Evolutionary conservation across 2,329 filamentous ascomycete genomes (phyloP), one percentile per base, ranked within the genome.

Genomic region (Aspergillus vadensis): DNA sequence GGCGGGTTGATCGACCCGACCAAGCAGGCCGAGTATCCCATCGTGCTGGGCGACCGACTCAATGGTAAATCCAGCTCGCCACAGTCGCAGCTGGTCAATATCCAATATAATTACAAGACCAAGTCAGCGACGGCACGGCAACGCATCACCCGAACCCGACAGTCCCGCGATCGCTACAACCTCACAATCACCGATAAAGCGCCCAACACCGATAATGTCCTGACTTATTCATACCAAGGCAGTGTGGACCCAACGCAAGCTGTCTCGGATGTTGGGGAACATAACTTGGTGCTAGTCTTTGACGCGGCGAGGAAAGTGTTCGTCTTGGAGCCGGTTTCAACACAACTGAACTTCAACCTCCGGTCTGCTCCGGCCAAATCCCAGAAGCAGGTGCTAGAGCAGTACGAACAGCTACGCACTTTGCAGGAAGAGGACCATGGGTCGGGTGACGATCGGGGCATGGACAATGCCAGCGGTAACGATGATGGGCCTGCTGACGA

Each of bases 271-370:
- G 63, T 69, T 2, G 67, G 72, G 36, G 70, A 73, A 36, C 73
- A 70, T 56, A 74, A 73, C 51, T 66, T 80, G 51, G 79, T 83
- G 9, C 83, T 96, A 55, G 85, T 94, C 60, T 95, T 94, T 71
- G 91, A 96, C 74, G 83, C 88, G 8, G 80, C 82, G 17, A 87
- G 86, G 55, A 87, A 94, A 70, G 88, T 85, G 58, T 95, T 95
- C 66, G 87, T 95, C 27, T 83, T 97, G 57, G 92, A 97, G 78
- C 87, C 87, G 55, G 81, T 97, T 57, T 86, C 91, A 72, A 89
- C 88, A n/a, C 88, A 88, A 41, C 90, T 96, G 77, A 88, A 91
- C 70, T 93, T 97, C 88, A 97, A 97, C 75, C 79, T 97, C 57
- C 87, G 85, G 55, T 86, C 84, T 58, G 87, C 87, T 14, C 91